Evolutionary conservation across 2,329 filamentous ascomycete species (phyloP), one percentile per base, ranked within the genome.

Genomic region (Elsinoe perseae): DNA sequence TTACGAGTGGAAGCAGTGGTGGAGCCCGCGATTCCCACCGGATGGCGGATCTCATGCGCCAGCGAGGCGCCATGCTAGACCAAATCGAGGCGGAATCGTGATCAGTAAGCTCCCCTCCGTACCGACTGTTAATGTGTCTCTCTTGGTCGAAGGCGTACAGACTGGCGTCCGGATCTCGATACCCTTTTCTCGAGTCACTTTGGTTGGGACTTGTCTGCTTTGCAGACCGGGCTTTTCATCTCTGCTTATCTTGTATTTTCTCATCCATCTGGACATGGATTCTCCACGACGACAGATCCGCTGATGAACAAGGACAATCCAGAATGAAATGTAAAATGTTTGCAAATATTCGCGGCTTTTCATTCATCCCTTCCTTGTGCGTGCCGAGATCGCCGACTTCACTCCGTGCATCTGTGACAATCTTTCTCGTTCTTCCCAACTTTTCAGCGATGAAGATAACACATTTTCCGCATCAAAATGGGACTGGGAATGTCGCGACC

Each of bases 21-120:
- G 38, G 50, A 14, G 7, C 28, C 7, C n/a, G 20, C 27, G 34
- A 28, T 8, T 20, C 36, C 1, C 53, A 56, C 23, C 52, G 36
- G 14, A 34, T 16, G 32, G 25, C 34, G 23, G 53, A 56, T 4
- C 21, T 56, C 23, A 23, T 56, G 53, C 38, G 53, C 4, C 38
- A 34, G n/a, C 23, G 53, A 20, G 53, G 38, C 14, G 53, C 14
- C 8, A 44, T 56, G 21, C 28, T 56, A 3, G 53, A 56, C n/a
- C 38, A 40, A 27, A 56, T 56, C 30, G 53, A 56, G 27, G 53
- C 53, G 4, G 53, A 56, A 23, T 28, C 53, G 36, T 56, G 30
- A 50, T 20, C 18, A 21, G 23, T 12, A 7, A 9, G 3, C 9
- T 14, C 40, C 10, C 1, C 20, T 2, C 21, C 4, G 30, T 32